Conservation (phyloP, 352 stramenopile genomes). For the Globisporangium apiculatum region DNA sequence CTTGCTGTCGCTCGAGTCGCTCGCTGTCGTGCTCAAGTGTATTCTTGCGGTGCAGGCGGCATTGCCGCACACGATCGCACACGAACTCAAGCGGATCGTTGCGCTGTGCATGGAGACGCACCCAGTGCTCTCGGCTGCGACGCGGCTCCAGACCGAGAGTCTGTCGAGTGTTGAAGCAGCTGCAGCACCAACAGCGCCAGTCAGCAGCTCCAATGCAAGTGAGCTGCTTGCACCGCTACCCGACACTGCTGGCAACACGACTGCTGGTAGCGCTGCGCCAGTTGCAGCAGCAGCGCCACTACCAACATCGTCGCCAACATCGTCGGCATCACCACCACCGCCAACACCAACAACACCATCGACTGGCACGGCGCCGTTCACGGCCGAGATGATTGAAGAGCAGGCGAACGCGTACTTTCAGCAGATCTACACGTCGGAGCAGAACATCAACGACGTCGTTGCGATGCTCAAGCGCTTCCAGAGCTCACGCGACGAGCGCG, state of each 20-base stretch:
- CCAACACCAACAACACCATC: background rate
- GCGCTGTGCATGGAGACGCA: conserved; percentile 78
- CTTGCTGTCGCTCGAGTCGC: conserved; percentile 76
- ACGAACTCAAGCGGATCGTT: conserved; percentile 81
- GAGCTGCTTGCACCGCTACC: background rate
- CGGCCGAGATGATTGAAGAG: conserved; percentile 96
- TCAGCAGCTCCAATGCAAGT: background rate
- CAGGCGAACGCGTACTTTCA: conserved; percentile 98
- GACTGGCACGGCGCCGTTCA: conserved; percentile 27
- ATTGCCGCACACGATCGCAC: conserved; percentile 58
- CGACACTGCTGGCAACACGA: too few relatives aligned
- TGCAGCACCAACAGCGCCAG: background rate
- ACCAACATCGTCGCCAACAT: background rate
- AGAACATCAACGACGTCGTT: conserved; percentile 97
- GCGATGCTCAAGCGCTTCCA: conserved; percentile 99
- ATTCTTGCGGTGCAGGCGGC: conserved; percentile 66
- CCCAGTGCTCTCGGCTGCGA: conserved; percentile 69
- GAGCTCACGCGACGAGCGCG: conserved; percentile 90
- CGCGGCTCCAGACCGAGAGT: background rate
- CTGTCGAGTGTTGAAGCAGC: background rate
- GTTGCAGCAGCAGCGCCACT: background rate
- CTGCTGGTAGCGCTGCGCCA: background rate
- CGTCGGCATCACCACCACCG: background rate
- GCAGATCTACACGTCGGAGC: conserved; percentile 98
- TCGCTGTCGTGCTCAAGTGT: conserved; percentile 79